Conservation (phyloP, 1,284 basidiomycete genomes). For the Melampsora larici-populina region DNA sequence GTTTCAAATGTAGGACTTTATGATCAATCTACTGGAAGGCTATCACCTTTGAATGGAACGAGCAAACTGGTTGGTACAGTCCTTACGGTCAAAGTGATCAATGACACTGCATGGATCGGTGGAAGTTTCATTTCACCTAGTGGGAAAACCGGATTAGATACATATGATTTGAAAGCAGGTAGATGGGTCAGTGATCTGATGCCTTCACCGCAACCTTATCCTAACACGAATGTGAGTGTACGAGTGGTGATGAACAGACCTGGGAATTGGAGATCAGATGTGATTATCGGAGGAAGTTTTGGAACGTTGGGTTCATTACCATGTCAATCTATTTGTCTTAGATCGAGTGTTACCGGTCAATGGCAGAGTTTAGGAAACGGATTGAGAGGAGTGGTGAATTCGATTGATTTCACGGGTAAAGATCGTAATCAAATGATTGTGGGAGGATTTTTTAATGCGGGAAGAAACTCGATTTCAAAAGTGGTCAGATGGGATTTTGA, state of each 20-base stretch:
- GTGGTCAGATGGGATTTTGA: conserved; percentile 69
- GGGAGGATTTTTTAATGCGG: conserved; percentile 68
- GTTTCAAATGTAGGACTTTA: conserved; percentile 70
- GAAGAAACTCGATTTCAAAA: conserved; percentile 60
- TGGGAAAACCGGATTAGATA: conserved; percentile 50
- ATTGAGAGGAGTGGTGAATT: conserved; percentile 73
- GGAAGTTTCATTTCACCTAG: conserved; percentile 49
- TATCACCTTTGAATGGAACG: conserved; percentile 63
- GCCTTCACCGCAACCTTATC: conserved; percentile 45
- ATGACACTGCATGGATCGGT: conserved; percentile 55
- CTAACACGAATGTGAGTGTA: conserved; percentile 30
- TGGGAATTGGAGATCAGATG: conserved; percentile 24
- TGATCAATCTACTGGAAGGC: conserved; percentile 59
- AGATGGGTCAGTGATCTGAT: conserved; percentile 48
- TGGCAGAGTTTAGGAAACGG: conserved; percentile 81
- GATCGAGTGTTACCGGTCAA: conserved; percentile 65
- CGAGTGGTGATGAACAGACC: conserved; percentile 17
- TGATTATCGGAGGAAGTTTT: conserved; percentile 85
- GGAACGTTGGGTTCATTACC: conserved; percentile 68
- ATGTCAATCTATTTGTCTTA: conserved; percentile 77
- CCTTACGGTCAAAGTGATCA: conserved; percentile 64
- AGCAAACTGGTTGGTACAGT: conserved; percentile 69
- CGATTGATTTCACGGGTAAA: conserved; percentile 76
- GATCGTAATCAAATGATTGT: conserved; percentile 54
- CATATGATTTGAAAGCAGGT: conserved; percentile 32